Evolutionary conservation across 768 basidiomycete genomes (phyloP).

Genomic region (Artomyces pyxidatus): DNA sequence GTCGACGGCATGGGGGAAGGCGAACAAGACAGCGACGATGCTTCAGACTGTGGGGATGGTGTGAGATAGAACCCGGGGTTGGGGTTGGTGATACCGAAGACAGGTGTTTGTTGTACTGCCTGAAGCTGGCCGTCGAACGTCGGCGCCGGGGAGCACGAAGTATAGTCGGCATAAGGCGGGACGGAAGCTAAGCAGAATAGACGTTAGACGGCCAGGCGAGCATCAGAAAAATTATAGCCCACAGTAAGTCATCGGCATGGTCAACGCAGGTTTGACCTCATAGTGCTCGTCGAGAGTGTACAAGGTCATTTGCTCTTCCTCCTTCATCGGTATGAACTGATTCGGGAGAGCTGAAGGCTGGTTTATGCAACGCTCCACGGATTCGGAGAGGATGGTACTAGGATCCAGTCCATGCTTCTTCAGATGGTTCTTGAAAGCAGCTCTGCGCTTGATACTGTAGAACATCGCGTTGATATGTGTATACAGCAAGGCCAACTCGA

Average conservation of each 20-base stretch:
- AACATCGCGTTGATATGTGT: no score
- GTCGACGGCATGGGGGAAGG: neutral
- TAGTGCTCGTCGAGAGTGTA: no score
- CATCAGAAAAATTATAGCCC: neutral
- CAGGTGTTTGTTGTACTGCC: no score
- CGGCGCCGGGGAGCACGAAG: no score
- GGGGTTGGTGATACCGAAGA: no score
- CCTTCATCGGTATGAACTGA: neutral
- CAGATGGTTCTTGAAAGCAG: constrained; percentile 48
- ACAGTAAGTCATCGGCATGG: neutral
- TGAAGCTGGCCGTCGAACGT: no score
- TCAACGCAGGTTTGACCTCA: neutral
- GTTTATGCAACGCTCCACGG: neutral
- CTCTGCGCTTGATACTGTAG: constrained; percentile 55
- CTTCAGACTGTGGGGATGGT: no score
- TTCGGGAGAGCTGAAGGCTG: neutral
- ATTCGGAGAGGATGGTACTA: constrained; percentile 12
- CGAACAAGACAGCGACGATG: neutral
- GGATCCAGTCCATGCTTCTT: constrained; percentile 32
- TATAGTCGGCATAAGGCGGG: no score
- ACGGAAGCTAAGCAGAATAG: no score
- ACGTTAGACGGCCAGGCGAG: no score
- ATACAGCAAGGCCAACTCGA: no score
- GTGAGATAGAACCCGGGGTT: no score
- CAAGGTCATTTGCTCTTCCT: neutral